These are phyloP conservation scores for Claviceps sorghi DNA, from an alignment of 2,329 filamentous ascomycete species.

Conservation along the genomic window DNA sequence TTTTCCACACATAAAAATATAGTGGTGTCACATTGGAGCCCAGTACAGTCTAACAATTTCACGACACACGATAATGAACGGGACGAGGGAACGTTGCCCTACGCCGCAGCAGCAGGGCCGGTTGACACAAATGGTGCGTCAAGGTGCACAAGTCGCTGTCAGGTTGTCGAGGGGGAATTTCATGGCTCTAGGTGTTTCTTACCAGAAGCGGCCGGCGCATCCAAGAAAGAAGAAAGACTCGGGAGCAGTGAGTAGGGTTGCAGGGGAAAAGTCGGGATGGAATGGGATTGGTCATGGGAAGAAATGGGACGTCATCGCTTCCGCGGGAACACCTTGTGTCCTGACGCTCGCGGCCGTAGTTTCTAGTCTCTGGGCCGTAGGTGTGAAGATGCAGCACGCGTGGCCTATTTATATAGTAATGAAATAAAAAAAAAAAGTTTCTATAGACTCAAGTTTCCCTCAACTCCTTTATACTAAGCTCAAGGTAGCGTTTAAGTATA, in stretches of 20 bases:
- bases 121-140: background rate
- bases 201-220: slow-evolving; percentile 1
- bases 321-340: background rate
- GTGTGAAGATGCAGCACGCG: background rate
- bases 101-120: background rate
- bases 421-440: too few relatives aligned
- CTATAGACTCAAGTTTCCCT: too few relatives aligned
- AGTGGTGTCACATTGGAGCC: slow-evolving; percentile 42
- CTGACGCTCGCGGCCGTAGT: background rate
- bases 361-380: background rate
- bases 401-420: too few relatives aligned
- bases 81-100: slow-evolving; percentile 4
- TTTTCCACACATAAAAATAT: background rate
- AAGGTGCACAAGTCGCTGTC: background rate
- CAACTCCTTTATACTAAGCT: too few relatives aligned
- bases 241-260: background rate
- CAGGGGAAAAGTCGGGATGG: background rate
- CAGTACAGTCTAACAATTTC: slow-evolving; percentile 25
- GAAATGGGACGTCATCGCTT: background rate
- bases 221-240: background rate
- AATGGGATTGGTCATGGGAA: background rate
- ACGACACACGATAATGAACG: slow-evolving; percentile 3
- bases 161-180: background rate
- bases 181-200: background rate
- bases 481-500: too few relatives aligned